phyloP scores from a whole-genome alignment of 2,329 filamentous ascomycete genomes.

The Fusarium burgessii region DNA sequence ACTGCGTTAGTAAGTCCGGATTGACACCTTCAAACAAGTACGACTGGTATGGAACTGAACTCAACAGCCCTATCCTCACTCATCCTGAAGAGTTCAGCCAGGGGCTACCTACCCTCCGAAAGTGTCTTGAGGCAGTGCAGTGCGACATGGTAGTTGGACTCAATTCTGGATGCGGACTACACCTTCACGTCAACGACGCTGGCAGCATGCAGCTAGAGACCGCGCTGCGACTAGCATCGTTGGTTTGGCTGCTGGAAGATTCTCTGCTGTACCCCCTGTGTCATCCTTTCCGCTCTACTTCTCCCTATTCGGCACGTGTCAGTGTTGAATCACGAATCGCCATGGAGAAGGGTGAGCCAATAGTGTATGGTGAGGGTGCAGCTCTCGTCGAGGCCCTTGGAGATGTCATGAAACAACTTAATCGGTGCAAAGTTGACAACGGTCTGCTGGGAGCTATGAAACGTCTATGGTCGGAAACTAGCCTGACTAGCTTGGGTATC shows the following conservation, averaged over 20 bases:
- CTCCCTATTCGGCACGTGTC: slow-evolving; percentile 35
- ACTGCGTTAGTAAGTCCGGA: slow-evolving; percentile 25
- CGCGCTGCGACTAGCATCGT: slow-evolving; percentile 34
- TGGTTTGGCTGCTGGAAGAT: slow-evolving; percentile 43
- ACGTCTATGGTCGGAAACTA: slow-evolving; percentile 33
- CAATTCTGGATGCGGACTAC: slow-evolving; percentile 45
- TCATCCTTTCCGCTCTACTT: slow-evolving; percentile 39
- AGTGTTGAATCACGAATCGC: slow-evolving; percentile 36
- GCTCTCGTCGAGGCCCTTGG: slow-evolving; percentile 6
- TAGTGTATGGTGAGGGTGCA: slow-evolving; percentile 22
- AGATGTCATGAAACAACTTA: slow-evolving; percentile 3
- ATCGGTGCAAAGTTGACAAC: slow-evolving; percentile 23
- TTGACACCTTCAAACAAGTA: slow-evolving; percentile 36
- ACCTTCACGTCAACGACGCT: slow-evolving; percentile 44
- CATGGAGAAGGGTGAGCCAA: slow-evolving; percentile 3
- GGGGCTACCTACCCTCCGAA: slow-evolving; percentile 38
- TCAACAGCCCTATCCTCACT: slow-evolving; percentile 45
- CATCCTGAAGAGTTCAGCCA: slow-evolving; percentile 31
- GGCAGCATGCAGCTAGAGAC: slow-evolving; percentile 31
- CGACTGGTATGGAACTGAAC: slow-evolving; percentile 44
- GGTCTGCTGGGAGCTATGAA: slow-evolving; percentile 24
- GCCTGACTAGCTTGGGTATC: slow-evolving; percentile 16
- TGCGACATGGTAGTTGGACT: slow-evolving; percentile 39
- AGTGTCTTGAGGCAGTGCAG: slow-evolving; percentile 32
- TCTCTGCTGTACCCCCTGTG: slow-evolving; percentile 40